Percentiles rank a stretch among this genome's conserved stretches.
These are phyloP conservation scores for Aurantiochytrium sp. DNA, from an alignment of 108 stramenopile species.

Conservation along the genomic window DNA sequence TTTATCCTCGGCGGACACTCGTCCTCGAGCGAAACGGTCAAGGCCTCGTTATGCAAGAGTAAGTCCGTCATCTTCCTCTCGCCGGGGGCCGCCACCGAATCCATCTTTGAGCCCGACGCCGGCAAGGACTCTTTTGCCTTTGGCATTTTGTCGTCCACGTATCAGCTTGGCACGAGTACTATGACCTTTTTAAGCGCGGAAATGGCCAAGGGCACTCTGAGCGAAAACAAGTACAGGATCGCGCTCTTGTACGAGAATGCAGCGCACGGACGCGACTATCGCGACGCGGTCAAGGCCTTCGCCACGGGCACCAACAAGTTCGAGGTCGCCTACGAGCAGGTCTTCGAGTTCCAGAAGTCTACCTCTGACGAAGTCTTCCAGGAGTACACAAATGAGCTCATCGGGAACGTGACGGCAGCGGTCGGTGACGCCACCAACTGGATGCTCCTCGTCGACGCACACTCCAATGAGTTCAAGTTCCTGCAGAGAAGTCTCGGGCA, in stretches of 20 bases:
- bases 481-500: neutral
- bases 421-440: neutral
- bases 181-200: neutral
- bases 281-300: neutral
- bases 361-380: neutral
- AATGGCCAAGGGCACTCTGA: neutral
- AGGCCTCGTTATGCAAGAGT: neutral
- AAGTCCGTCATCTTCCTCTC: neutral
- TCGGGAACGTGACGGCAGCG: neutral
- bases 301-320: neutral
- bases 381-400: neutral
- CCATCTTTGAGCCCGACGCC: neutral
- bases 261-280: neutral
- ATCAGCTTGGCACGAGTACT: neutral
- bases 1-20: neutral
- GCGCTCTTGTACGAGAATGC: neutral
- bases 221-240: neutral
- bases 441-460: neutral
- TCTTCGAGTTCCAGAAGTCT: neutral
- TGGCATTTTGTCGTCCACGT: neutral
- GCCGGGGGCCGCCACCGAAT: neutral
- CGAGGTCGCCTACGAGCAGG: neutral
- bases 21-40: neutral
- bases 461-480: neutral
- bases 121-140: neutral